Evolutionary conservation across 495 filamentous ascomycete genomes (phyloP).

Genomic region (Podospora anserina): DNA sequence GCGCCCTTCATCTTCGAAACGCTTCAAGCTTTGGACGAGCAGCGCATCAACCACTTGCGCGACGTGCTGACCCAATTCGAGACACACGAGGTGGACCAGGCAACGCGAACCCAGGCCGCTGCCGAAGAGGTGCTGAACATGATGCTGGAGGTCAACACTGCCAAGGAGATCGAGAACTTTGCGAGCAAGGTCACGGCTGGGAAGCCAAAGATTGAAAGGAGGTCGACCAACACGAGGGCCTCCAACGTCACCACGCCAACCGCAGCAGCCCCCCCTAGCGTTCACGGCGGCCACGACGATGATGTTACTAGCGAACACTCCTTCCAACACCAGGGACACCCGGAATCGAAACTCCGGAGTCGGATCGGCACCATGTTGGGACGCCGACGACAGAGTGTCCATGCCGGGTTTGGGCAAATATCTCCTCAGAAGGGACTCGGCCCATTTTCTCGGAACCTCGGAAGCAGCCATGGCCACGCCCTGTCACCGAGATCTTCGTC

Average conservation of each 20-base stretch:
- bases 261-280: slow-evolving; percentile 28
- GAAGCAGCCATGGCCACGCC: slow-evolving; percentile 49
- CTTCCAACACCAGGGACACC: slow-evolving; percentile 44
- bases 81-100: slow-evolving; percentile 87
- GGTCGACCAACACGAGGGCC: slow-evolving; percentile 38
- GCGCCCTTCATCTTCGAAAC: slow-evolving; percentile 95
- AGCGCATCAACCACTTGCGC: slow-evolving; percentile 82
- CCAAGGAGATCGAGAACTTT: slow-evolving; percentile 87
- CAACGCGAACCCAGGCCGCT: slow-evolving; percentile 70
- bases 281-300: slow-evolving; percentile 48
- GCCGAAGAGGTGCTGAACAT: slow-evolving; percentile 80
- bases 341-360: slow-evolving; percentile 55
- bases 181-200: slow-evolving; percentile 50
- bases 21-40: slow-evolving; percentile 88
- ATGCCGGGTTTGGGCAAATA: slow-evolving; percentile 49
- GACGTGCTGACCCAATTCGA: slow-evolving; percentile 89
- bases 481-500: slow-evolving; percentile 52
- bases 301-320: slow-evolving; percentile 59
- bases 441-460: slow-evolving; percentile 52
- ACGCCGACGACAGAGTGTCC: slow-evolving; percentile 58
- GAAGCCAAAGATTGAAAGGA: slow-evolving; percentile 48
- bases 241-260: slow-evolving; percentile 37
- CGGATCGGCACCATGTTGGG: slow-evolving; percentile 80
- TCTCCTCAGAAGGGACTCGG: slow-evolving; percentile 45
- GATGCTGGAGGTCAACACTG: slow-evolving; percentile 82